Evolutionary conservation across 2,329 filamentous ascomycete genomes (phyloP).

Genomic region (Knufia fluminis): DNA sequence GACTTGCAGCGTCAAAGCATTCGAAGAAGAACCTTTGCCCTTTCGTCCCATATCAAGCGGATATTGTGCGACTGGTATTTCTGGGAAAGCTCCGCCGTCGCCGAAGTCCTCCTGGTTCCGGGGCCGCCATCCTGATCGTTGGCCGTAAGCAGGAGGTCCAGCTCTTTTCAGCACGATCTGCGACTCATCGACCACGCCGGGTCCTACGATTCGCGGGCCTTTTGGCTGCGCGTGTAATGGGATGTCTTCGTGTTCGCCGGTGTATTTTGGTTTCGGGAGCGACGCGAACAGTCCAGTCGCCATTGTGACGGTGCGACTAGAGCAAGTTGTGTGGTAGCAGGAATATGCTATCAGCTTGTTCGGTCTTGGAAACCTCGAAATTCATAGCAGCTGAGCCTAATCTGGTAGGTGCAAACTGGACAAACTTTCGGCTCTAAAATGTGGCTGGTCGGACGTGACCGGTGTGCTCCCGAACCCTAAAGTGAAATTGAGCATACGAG

Average conservation of each 20-base stretch:
- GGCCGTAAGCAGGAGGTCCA: constrained; percentile 79
- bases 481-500: no score
- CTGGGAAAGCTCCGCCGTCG: constrained; percentile 91
- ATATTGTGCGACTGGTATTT: constrained; percentile 88
- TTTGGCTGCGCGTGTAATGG: constrained; percentile 62
- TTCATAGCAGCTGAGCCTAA: not conserved
- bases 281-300: constrained; percentile 65
- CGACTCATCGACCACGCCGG: constrained; percentile 70
- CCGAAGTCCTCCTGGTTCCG: constrained; percentile 84
- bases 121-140: constrained; percentile 83
- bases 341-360: no score
- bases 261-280: constrained; percentile 84
- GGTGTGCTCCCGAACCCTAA: no score
- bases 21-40: constrained; percentile 54
- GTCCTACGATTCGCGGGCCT: constrained; percentile 72
- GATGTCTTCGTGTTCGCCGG: constrained; percentile 76
- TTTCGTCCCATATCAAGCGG: constrained; percentile 92
- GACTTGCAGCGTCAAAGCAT: constrained; percentile 86
- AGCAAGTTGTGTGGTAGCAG: no score
- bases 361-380: not conserved
- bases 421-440: not conserved
- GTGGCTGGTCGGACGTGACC: no score
- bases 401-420: not conserved
- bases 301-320: constrained; percentile 14
- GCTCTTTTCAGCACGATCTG: constrained; percentile 73